Conservation (phyloP, 495 filamentous ascomycete genomes). For the Daldinia bambusicola region DNA sequence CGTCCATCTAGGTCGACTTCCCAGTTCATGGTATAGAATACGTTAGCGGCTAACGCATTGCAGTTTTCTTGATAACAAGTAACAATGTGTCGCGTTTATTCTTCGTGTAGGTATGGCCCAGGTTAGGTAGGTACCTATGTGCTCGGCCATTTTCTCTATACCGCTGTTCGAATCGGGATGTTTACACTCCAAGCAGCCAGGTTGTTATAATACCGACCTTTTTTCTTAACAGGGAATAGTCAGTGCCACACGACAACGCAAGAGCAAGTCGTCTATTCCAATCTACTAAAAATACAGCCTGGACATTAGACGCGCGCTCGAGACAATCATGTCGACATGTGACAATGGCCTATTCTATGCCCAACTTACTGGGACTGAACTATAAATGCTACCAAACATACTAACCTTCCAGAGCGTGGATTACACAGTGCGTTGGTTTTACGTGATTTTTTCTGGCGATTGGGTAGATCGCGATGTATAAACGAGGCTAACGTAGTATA, state of each 20-base stretch:
- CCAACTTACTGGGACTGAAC: neutral
- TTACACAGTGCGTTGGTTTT: neutral
- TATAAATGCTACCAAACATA: neutral
- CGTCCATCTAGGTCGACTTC: constrained; percentile 9
- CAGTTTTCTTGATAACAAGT: constrained; percentile 6
- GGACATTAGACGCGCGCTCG: neutral
- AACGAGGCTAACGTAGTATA: no score
- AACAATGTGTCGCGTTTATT: constrained; percentile 2
- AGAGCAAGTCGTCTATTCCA: neutral
- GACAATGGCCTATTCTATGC: neutral
- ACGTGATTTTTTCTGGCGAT: neutral
- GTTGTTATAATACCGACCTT: neutral
- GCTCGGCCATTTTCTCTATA: constrained; percentile 8
- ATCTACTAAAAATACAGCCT: neutral
- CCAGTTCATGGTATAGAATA: constrained; percentile 2
- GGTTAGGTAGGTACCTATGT: constrained; percentile 3
- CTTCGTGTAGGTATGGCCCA: neutral
- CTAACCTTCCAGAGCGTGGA: neutral
- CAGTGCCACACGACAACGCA: neutral
- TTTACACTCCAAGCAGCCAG: constrained; percentile 18
- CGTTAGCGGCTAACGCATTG: neutral
- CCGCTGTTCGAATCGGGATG: constrained; percentile 8
- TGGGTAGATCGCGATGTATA: neutral
- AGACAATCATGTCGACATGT: neutral
- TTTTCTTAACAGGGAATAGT: neutral